Evolutionary conservation across 495 filamentous ascomycete species (phyloP).

Genomic region (Geopyxis carbonaria): DNA sequence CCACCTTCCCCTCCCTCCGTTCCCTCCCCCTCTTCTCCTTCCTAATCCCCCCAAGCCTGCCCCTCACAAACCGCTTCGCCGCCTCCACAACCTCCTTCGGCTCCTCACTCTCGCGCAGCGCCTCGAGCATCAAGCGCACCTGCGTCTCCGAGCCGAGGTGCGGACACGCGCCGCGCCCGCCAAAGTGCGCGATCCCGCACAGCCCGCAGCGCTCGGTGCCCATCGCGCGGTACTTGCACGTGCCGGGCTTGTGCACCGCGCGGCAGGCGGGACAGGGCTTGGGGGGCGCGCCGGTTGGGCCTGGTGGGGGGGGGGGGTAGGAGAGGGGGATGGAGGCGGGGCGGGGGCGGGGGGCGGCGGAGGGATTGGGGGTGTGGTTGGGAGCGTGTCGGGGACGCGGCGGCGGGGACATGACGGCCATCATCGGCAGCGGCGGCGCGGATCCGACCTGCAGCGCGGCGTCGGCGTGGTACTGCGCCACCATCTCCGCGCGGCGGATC

Average conservation of each 20-base stretch:
- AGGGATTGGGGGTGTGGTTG: not conserved
- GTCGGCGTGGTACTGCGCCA: not conserved
- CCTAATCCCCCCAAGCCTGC: constrained; percentile 32
- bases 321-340: not conserved
- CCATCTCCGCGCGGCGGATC: constrained; percentile 10
- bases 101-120: constrained; percentile 42
- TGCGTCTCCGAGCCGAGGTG: constrained; percentile 41
- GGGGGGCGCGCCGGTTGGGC: constrained; percentile 5
- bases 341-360: not conserved
- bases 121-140: constrained; percentile 41
- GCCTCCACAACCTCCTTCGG: constrained; percentile 31
- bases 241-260: constrained; percentile 35
- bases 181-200: constrained; percentile 52
- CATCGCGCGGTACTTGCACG: constrained; percentile 42
- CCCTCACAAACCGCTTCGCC: constrained; percentile 40
- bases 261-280: constrained; percentile 30
- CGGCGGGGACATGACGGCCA: not conserved
- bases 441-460: not conserved
- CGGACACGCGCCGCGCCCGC: constrained; percentile 38
- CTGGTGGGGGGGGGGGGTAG: constrained; percentile 1
- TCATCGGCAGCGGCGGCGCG: not conserved
- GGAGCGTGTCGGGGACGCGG: not conserved
- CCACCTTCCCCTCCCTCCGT: not conserved
- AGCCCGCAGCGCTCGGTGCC: constrained; percentile 47
- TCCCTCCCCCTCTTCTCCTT: constrained; percentile 6